Evolutionary conservation across 2,329 filamentous ascomycete species (phyloP).

Genomic region (Fusarium praegraminearum): DNA sequence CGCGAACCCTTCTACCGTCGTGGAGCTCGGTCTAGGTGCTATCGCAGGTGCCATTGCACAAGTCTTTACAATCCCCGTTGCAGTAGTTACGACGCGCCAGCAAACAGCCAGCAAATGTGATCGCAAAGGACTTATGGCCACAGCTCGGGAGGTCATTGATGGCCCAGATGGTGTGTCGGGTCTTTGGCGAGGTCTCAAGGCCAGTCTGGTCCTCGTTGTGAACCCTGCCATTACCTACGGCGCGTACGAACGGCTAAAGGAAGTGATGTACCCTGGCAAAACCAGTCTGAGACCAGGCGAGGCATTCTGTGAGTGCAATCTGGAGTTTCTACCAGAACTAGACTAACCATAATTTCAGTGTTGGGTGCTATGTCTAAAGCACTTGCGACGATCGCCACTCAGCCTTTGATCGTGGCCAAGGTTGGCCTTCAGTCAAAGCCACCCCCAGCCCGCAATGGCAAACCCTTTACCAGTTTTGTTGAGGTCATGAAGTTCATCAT

Average conservation of each 20-base stretch:
- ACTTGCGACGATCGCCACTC: constrained; percentile 89
- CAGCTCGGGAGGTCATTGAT: constrained; percentile 87
- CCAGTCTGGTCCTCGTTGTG: constrained; percentile 92
- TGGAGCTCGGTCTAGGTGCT: constrained; percentile 87
- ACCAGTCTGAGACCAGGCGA: constrained; percentile 82
- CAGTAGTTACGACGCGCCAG: constrained; percentile 94
- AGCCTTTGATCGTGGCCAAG: constrained; percentile 97
- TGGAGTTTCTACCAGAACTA: background rate
- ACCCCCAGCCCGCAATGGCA: constrained; percentile 83
- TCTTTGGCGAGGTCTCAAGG: constrained; percentile 95
- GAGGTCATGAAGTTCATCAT: constrained; percentile 97
- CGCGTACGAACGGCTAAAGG: constrained; percentile 90
- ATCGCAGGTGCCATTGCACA: constrained; percentile 91
- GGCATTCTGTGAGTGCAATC: constrained; percentile 80
- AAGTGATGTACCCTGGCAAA: constrained; percentile 81
- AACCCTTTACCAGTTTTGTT: constrained; percentile 91
- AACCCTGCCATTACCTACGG: constrained; percentile 99
- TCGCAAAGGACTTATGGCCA: constrained; percentile 87
- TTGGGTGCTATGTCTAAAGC: constrained; percentile 94
- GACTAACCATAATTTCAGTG: constrained; percentile 63
- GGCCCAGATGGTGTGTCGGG: constrained; percentile 91
- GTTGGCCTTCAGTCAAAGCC: constrained; percentile 95
- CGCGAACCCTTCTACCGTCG: constrained; percentile 76
- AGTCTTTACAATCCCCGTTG: constrained; percentile 94
- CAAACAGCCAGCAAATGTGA: constrained; percentile 90